Percentiles rank a stretch among this genome's conserved stretches.
phyloP scores from a whole-genome alignment of 331 rosid species.

The Quercus phellos region DNA sequence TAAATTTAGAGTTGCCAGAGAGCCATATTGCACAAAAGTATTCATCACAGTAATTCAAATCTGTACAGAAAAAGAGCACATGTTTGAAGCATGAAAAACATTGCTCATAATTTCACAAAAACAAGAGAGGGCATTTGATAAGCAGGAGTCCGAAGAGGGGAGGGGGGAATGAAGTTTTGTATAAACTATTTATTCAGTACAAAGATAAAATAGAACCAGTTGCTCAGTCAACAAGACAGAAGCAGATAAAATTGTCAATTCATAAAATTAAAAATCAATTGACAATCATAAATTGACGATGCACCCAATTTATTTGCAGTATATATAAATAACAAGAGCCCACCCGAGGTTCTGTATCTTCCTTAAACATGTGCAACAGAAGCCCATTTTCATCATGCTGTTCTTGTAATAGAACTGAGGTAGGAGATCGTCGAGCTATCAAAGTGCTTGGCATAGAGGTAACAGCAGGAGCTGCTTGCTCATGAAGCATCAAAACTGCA shows the following conservation, averaged over 20 bases:
- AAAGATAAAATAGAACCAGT: neutral
- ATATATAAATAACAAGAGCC: neutral
- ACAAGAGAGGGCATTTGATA: neutral
- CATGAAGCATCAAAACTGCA: conserved; percentile 57
- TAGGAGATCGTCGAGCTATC: conserved; percentile 47
- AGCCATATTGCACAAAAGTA: neutral
- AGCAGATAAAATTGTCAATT: neutral
- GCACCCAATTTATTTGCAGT: neutral
- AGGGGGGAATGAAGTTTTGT: neutral
- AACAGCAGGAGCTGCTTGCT: conserved; percentile 44
- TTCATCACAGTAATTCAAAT: neutral
- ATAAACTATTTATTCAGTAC: neutral
- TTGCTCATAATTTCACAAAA: neutral
- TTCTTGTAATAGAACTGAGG: conserved; percentile 68
- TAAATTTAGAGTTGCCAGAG: neutral
- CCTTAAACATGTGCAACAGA: conserved; percentile 42
- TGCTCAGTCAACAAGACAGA: neutral
- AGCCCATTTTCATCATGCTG: conserved; percentile 61
- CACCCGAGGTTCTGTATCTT: conserved; percentile 62
- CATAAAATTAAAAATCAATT: neutral
- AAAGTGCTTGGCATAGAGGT: conserved; percentile 36
- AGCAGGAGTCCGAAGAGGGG: too few species aligned
- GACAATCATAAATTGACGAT: neutral
- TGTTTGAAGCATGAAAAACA: neutral
- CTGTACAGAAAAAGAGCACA: neutral